Conservation (phyloP, 148 eudicot genomes). For the Heliosperma pusillum region DNA sequence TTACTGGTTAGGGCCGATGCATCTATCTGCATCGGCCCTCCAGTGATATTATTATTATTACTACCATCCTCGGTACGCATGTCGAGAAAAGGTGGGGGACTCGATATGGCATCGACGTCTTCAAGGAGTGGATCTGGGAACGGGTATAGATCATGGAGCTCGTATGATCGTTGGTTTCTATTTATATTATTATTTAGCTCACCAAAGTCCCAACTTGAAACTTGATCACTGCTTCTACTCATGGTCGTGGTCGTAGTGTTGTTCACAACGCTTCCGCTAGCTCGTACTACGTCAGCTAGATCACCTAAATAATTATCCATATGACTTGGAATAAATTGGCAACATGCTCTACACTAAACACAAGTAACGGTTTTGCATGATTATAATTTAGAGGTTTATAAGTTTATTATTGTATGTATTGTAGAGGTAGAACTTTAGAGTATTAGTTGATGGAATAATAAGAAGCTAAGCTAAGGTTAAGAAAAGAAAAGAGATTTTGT, state of each 20-base stretch:
- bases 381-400: not conserved
- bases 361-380: not conserved
- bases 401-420: not conserved
- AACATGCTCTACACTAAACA: not conserved
- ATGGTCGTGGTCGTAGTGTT: slow-evolving; percentile 1
- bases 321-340: not conserved
- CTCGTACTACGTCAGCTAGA: slow-evolving; percentile 65
- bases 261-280: slow-evolving; percentile 26
- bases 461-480: no score
- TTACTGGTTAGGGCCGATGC: not conserved
- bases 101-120: slow-evolving; percentile 11
- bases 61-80: not conserved
- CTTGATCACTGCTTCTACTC: not conserved
- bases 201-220: slow-evolving; percentile 13
- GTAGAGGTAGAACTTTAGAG: slow-evolving; percentile 4
- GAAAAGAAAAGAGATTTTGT: no score
- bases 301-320: slow-evolving; percentile 64
- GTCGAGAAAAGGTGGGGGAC: slow-evolving; percentile 6
- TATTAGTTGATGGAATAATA: no score
- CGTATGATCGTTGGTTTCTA: not conserved
- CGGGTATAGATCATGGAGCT: slow-evolving; percentile 11
- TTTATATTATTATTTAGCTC: not conserved
- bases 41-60: not conserved
- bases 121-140: slow-evolving; percentile 10
- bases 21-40: not conserved